Percentiles rank a stretch among this genome's conserved stretches.
phyloP scores from a whole-genome alignment of 129 eudicot species.

The carrot (Daucus carota) region DH1_v3.0 NC_030386.2:38294001-38294500 shows the following conservation, averaged over 20 bases:
- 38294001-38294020: constrained; percentile 78
- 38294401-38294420: neutral
- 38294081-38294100: neutral
- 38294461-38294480: neutral
- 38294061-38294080: constrained; percentile 8
- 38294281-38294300: neutral
- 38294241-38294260: neutral
- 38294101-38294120: constrained; percentile 5
- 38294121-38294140: neutral
- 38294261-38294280: neutral
- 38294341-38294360: no score
- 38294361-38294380: neutral
- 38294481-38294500: neutral
- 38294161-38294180: neutral
- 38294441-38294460: neutral
- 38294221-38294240: neutral
- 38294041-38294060: constrained; percentile 62
- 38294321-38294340: no score
- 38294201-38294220: neutral
- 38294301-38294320: no score
- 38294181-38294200: neutral
- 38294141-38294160: neutral
- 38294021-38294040: constrained; percentile 80
- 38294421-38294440: neutral
- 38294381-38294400: neutral